Conservation (phyloP, 257 asterid species). For the Linderniella brevidens region DNA sequence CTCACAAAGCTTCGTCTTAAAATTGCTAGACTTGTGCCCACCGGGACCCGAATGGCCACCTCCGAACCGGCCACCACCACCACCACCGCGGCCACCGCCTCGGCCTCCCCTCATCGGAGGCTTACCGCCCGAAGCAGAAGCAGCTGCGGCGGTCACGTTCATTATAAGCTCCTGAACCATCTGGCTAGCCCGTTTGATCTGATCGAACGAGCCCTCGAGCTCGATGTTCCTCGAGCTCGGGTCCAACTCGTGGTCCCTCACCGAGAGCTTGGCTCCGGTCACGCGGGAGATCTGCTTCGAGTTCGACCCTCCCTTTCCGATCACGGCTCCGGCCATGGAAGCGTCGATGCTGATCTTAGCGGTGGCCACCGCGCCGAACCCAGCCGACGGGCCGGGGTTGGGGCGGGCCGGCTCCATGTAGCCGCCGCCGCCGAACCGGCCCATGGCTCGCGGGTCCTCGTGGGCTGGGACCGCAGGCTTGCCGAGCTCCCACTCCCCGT, state of each 20-base stretch:
- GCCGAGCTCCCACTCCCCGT: constrained; percentile 33
- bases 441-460: not conserved
- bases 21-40: not conserved
- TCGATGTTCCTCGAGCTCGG: constrained; percentile 31
- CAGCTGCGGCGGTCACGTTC: constrained; percentile 6
- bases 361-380: constrained; percentile 39
- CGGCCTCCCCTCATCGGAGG: no score
- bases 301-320: constrained; percentile 39
- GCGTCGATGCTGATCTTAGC: constrained; percentile 42
- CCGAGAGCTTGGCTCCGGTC: constrained; percentile 34
- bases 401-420: not conserved
- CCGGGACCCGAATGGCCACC: no score
- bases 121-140: no score
- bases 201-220: constrained; percentile 48
- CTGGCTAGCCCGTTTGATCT: constrained; percentile 34
- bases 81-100: no score
- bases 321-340: constrained; percentile 34
- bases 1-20: constrained; percentile 21
- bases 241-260: constrained; percentile 29
- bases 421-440: not conserved
- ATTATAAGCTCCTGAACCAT: constrained; percentile 30
- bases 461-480: constrained; percentile 11
- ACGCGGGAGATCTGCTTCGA: constrained; percentile 33
- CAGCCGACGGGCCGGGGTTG: constrained; percentile 4
- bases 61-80: constrained; percentile 14